Evolutionary conservation across 75 land plant species (phyloP), one percentile per base, ranked within the genome.

Genomic region (Cunninghamia lanceolata): DNA sequence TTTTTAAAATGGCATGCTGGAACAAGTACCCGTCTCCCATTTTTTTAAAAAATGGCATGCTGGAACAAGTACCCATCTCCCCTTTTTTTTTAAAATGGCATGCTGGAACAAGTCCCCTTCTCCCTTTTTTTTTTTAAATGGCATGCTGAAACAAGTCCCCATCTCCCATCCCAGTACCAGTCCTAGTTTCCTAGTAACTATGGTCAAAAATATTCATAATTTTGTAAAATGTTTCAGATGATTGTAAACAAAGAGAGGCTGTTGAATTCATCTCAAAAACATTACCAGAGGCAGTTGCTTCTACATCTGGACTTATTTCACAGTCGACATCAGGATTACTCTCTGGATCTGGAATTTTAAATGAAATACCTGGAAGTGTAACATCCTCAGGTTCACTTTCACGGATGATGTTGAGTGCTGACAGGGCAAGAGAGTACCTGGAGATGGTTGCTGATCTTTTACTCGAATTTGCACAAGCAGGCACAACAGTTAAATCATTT

Each of bases 261-360:
- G 70, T 89, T 81, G 90, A 91, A 4, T 70, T 89, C 40, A 83
- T 71, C n/a, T 70, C 86, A 40, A 91, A 87, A 83, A 21, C 63
- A 47, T 88, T 92, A 34, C 78, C 85, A 39, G 9, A 95, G 34
- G 90, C 88, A 40, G 85, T 87, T 79, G 85, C 92, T 68, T 89
- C 92, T 40, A 89, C 92, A 71, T 94, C 95, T 85, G 98, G 95
- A 5, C 66, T 93, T 85, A 91, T 91, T 76, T 98, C 96, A n/a
- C 98, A 96, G 82, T 92, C 98, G 40, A 94, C 95, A 83, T 98
- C 98, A 17, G 95, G 98, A 76, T 89, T 94, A 30, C 88, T 98
- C 21, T 98, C 99, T 85, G 95, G 94, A 68, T 98, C 99, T n/a
- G 99, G 96, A 83, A 93, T 94, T 32, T 84, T 95, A 82, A 96